phyloP scores from a whole-genome alignment of 1,284 basidiomycete species.

The Pascua sp. region DNA sequence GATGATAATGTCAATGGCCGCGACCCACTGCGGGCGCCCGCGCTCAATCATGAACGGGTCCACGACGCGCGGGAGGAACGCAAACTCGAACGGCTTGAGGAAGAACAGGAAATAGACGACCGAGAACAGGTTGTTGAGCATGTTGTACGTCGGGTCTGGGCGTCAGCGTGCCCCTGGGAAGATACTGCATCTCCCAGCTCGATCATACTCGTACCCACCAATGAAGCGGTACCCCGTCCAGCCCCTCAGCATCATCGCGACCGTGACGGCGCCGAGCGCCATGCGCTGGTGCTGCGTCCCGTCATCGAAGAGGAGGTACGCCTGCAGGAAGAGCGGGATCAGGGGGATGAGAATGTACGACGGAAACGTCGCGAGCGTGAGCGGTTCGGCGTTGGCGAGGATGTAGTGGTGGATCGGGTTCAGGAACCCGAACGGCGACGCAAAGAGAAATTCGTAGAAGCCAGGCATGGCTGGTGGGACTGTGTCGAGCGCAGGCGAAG shows the following conservation, averaged over 20 bases:
- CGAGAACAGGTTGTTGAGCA: slow-evolving; percentile 32
- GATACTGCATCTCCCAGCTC: not conserved
- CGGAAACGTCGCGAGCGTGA: not conserved
- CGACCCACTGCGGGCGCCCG: slow-evolving; percentile 15
- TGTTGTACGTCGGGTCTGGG: slow-evolving; percentile 31
- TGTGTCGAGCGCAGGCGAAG: no score
- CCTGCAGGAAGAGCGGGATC: slow-evolving; percentile 25
- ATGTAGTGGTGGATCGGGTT: not conserved
- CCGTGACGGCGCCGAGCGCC: slow-evolving; percentile 22
- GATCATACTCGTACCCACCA: slow-evolving; percentile 20
- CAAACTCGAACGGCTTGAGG: slow-evolving; percentile 37
- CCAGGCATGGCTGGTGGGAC: no score
- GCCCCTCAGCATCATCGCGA: slow-evolving; percentile 19
- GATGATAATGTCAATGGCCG: slow-evolving; percentile 28
- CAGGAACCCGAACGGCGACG: slow-evolving; percentile 6
- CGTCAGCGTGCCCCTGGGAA: not conserved
- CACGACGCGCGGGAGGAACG: slow-evolving; percentile 22
- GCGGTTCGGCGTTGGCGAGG: not conserved
- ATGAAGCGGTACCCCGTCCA: slow-evolving; percentile 28
- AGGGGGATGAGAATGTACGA: slow-evolving; percentile 7
- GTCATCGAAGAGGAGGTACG: slow-evolving; percentile 26
- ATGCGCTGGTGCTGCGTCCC: slow-evolving; percentile 16
- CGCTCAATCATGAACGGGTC: slow-evolving; percentile 29
- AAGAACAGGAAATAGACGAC: slow-evolving; percentile 31
- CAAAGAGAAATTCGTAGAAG: no score